Evolutionary conservation across 371 early-diverging fungal species (phyloP).

Genomic region (Mortierella sp.): DNA sequence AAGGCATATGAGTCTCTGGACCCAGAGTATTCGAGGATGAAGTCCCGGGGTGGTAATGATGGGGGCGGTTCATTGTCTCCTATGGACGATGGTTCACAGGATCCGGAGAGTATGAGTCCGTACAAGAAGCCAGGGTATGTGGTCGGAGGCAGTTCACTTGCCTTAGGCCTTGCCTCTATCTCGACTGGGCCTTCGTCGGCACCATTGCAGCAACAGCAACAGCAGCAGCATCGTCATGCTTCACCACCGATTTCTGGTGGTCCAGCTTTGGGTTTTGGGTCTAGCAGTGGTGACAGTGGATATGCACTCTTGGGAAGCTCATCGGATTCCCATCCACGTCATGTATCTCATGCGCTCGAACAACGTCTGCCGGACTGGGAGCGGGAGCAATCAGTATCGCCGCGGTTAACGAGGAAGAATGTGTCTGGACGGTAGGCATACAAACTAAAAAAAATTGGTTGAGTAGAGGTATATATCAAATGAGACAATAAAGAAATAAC

Average conservation of each 20-base stretch:
- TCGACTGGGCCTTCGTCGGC: conserved; percentile 4
- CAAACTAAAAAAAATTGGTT: too few species aligned
- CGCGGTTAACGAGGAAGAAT: conserved; percentile 29
- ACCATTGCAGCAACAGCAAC: background rate
- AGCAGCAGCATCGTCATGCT: conserved; percentile 3
- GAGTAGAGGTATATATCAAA: too few species aligned
- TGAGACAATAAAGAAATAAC: too few species aligned
- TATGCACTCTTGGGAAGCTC: conserved; percentile 1
- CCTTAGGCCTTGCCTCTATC: conserved; percentile 47
- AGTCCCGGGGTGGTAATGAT: conserved; percentile 8
- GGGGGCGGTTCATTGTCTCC: background rate
- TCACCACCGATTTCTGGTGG: background rate
- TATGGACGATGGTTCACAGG: background rate
- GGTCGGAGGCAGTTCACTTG: conserved; percentile 47
- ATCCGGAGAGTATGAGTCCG: conserved; percentile 17
- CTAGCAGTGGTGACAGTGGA: background rate
- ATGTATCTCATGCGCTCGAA: conserved; percentile 5
- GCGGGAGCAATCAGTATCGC: conserved; percentile 12
- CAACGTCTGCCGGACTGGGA: conserved; percentile 6
- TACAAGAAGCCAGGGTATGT: conserved; percentile 48
- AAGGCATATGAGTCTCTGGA: conserved; percentile 48
- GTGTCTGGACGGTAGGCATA: conserved; percentile 20
- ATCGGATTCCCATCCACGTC: conserved; percentile 7
- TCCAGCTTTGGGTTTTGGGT: conserved; percentile 2
- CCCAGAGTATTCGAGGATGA: conserved; percentile 49